Percentiles rank a stretch among this genome's conserved stretches.
These are phyloP conservation scores for Solanum raphanifolium DNA, from an alignment of 257 asterid genomes.

Conservation along the genomic window DNA sequence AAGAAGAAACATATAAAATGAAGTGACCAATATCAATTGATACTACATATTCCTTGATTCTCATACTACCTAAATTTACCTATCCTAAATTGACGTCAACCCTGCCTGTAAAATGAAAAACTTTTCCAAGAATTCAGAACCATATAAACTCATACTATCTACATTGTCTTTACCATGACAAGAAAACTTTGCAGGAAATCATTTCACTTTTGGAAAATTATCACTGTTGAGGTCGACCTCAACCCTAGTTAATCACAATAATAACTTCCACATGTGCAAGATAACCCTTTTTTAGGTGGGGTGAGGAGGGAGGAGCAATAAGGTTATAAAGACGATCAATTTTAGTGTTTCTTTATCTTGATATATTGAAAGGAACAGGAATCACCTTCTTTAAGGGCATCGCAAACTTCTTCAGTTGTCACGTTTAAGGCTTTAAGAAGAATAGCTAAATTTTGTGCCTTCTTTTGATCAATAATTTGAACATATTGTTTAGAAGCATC, in stretches of 20 bases:
- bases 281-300: neutral
- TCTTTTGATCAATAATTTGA: slow-evolving; percentile 69
- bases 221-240: neutral
- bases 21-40: neutral
- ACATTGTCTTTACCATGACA: neutral
- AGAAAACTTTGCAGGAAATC: neutral
- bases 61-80: neutral
- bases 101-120: neutral
- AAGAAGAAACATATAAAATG: neutral
- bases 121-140: neutral
- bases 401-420: slow-evolving; percentile 84
- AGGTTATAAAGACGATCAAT: neutral
- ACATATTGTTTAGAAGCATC: slow-evolving; percentile 37
- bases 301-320: neutral
- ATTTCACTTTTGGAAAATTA: neutral
- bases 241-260: neutral
- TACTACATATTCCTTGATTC: neutral
- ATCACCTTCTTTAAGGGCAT: slow-evolving; percentile 84
- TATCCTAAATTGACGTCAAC: neutral
- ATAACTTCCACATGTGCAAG: neutral
- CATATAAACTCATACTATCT: neutral
- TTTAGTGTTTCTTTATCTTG: neutral
- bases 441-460: slow-evolving; percentile 77
- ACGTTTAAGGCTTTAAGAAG: slow-evolving; percentile 78
- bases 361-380: neutral